These are phyloP conservation scores for Solanum bulbocastanum DNA, from an alignment of 257 asterid species.

Conservation along the genomic window DNA sequence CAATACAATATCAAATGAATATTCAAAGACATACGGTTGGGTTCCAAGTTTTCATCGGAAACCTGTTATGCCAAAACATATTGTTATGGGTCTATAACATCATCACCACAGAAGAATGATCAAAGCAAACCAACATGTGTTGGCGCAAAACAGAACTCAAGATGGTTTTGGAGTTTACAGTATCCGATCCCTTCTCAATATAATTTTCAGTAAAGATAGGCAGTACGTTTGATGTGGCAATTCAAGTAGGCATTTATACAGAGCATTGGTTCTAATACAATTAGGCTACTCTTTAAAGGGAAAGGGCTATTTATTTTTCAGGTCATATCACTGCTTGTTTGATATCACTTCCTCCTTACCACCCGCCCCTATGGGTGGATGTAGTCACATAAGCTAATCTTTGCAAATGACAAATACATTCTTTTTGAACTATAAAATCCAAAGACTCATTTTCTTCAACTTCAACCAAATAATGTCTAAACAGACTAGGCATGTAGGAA, in stretches of 20 bases:
- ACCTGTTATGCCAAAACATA: background rate
- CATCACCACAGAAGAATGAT: background rate
- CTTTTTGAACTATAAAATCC: background rate
- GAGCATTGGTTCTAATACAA: background rate
- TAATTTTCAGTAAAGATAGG: background rate
- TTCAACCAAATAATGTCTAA: background rate
- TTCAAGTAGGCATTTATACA: background rate
- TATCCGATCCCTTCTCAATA: background rate
- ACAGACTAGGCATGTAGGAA: background rate
- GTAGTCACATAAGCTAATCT: background rate
- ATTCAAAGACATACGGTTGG: background rate
- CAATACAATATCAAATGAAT: background rate
- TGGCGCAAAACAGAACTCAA: background rate
- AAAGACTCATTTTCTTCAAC: background rate
- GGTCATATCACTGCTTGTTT: background rate
- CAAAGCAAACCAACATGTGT: background rate
- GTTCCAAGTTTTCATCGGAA: background rate
- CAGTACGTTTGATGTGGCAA: background rate
- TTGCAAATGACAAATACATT: background rate
- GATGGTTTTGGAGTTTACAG: background rate
- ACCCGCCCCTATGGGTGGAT: background rate
- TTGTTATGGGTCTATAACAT: background rate
- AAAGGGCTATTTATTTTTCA: background rate
- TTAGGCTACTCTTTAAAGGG: background rate
- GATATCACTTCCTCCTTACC: too few relatives aligned